These are phyloP conservation scores for Shiraia sp. DNA, from an alignment of 2,329 filamentous ascomycete species.

Conservation along the genomic window DNA sequence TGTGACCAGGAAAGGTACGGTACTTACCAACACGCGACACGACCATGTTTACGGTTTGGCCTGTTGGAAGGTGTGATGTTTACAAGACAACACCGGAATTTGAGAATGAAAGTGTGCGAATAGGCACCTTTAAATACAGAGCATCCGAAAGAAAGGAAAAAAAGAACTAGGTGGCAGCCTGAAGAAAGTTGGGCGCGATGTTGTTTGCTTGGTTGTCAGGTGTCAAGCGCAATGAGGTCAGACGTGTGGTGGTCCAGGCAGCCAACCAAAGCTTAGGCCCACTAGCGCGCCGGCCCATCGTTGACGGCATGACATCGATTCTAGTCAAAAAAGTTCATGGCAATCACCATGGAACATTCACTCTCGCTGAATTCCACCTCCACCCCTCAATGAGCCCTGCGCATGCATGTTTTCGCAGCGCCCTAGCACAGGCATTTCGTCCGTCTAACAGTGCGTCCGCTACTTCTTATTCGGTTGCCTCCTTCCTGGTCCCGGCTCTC, in stretches of 20 bases:
- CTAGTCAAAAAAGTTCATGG: slow-evolving; percentile 26
- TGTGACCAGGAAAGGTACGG: background rate
- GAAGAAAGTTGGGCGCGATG: background rate
- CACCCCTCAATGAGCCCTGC: slow-evolving; percentile 43
- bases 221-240: slow-evolving; percentile 12
- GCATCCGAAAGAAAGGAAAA: background rate
- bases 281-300: slow-evolving; percentile 10
- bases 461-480: slow-evolving; percentile 30
- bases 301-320: slow-evolving; percentile 7
- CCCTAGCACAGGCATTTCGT: slow-evolving; percentile 42
- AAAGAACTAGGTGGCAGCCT: slow-evolving; percentile 2
- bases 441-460: slow-evolving; percentile 22
- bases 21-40: slow-evolving; percentile 33
- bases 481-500: slow-evolving; percentile 41
- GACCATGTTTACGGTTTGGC: slow-evolving; percentile 22
- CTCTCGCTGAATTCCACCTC: slow-evolving; percentile 12
- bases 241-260: slow-evolving; percentile 9
- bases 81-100: background rate
- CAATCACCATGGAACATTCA: slow-evolving; percentile 16
- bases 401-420: slow-evolving; percentile 43
- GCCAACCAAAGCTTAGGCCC: slow-evolving; percentile 8
- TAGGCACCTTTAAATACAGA: slow-evolving; percentile 4
- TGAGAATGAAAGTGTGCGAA: slow-evolving; percentile 4
- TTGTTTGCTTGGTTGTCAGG: slow-evolving; percentile 12
- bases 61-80: background rate